Conservation (phyloP, 2,329 filamentous ascomycete genomes). For the Scedosporium boydii region DNA sequence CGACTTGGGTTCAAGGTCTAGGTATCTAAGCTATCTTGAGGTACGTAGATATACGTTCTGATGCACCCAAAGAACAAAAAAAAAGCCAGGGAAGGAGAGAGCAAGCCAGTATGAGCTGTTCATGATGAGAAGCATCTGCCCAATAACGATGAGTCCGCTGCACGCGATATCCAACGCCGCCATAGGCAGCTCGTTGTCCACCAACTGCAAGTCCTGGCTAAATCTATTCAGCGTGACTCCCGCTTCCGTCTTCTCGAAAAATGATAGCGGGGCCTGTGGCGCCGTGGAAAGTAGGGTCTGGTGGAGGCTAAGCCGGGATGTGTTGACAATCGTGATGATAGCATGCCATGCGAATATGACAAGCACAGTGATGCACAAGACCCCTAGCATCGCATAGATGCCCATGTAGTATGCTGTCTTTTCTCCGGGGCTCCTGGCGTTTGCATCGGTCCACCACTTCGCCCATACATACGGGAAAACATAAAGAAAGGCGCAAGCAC, state of each 20-base stretch:
- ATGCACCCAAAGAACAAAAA: constrained; percentile 18
- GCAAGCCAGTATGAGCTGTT: constrained; percentile 22
- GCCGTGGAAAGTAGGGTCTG: background rate
- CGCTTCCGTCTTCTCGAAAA: constrained; percentile 12
- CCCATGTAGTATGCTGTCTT: background rate
- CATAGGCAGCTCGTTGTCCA: constrained; percentile 14
- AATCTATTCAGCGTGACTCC: constrained; percentile 15
- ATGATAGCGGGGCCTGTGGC: constrained; percentile 10
- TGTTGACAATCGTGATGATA: background rate
- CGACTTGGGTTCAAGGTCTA: constrained; percentile 26
- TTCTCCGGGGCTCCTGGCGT: background rate
- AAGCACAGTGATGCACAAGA: background rate
- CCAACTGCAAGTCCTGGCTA: constrained; percentile 13
- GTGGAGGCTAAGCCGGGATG: background rate
- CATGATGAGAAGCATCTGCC: constrained; percentile 13
- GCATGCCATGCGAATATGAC: background rate
- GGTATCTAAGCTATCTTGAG: constrained; percentile 25
- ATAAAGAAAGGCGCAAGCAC: background rate
- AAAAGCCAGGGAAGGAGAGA: constrained; percentile 18
- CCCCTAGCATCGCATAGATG: background rate
- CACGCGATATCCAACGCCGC: constrained; percentile 13
- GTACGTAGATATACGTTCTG: constrained; percentile 25
- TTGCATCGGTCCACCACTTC: background rate
- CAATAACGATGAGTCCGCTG: background rate
- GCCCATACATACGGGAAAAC: background rate